Evolutionary conservation across 495 filamentous ascomycete genomes (phyloP), one percentile per base, ranked within the genome.

Genomic region (Cenococcum geophilum): DNA sequence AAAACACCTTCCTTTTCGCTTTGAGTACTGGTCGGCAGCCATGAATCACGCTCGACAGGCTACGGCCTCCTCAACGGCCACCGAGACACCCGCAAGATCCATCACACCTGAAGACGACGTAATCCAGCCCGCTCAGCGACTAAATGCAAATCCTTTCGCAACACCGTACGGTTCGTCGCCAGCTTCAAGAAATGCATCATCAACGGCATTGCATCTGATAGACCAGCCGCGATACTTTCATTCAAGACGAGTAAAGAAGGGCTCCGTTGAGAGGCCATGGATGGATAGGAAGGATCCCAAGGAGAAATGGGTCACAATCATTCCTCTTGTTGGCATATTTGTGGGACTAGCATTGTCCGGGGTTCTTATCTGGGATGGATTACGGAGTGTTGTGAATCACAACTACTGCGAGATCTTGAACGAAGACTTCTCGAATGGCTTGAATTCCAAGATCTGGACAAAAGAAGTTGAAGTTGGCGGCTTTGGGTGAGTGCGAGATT

Each of bases 241-340:
- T 71, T 91, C 88, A 12, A 76, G 89, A 45, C 74, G 88, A 59
- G 76, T 92, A 37, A 81, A 79, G 70, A 87, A 88, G 71, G 86
- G 81, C 42, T 82, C 87, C 42, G 71, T 86, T 16, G 81, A 89
- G 63, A 82, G 85, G 70, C 85, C 88, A 20, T 92, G 89, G 88
- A 68, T 82, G 35, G 71, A 76, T 20, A 81, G 83, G 63, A 82
- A 78, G 55, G 87, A 92, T 68, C 85, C 88, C 4, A 84, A 80
- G 70, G 86, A 91, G 78, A 91, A 90, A 76, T 92, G 89, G 89
- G 85, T 89, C 4, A 89, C 84, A 21, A 89, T 92, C 58, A 80
- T 92, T 34, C 88, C 88, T 3, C 66, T 89, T 48, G 70, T 88
- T 23, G 88, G 89, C 21, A 76, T 92, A 49, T 20, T 80, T 16